These are phyloP conservation scores for Chaetomium olivaceum DNA, from an alignment of 2,329 filamentous ascomycete genomes.

Conservation along the genomic window DNA sequence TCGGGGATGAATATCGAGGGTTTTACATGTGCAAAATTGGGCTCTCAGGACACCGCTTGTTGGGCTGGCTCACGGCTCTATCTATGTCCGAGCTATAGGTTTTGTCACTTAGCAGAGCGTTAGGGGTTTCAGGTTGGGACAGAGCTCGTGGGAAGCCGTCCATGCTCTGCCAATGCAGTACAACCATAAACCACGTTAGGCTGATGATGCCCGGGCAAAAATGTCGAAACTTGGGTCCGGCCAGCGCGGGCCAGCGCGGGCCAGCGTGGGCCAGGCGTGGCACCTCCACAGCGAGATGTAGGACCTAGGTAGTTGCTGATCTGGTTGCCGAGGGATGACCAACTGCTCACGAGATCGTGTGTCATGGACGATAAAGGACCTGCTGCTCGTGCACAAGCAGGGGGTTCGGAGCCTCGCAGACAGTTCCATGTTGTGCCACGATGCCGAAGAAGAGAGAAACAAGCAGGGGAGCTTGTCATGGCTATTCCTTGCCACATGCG, in stretches of 20 bases:
- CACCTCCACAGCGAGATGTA: background rate
- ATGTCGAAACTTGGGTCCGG: background rate
- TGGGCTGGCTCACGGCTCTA: background rate
- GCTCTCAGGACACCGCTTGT: background rate
- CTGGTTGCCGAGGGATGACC: background rate
- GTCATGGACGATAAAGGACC: background rate
- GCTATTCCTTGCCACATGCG: background rate
- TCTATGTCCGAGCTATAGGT: background rate
- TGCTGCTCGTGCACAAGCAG: background rate
- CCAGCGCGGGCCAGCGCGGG: background rate
- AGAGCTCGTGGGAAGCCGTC: background rate
- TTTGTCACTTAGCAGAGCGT: background rate
- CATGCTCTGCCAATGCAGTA: background rate
- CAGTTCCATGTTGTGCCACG: background rate
- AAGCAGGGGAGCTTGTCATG: background rate
- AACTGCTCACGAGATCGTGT: background rate
- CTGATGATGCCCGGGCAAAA: background rate
- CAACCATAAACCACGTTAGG: background rate
- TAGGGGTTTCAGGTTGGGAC: background rate
- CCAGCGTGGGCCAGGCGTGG: background rate
- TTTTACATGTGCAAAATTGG: background rate
- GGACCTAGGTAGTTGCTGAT: background rate
- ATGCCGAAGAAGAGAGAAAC: background rate
- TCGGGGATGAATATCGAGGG: background rate
- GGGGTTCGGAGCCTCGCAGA: background rate